Evolutionary conservation across 805 yeast species (phyloP).

Genomic region (Metschnikowia henanensis): DNA sequence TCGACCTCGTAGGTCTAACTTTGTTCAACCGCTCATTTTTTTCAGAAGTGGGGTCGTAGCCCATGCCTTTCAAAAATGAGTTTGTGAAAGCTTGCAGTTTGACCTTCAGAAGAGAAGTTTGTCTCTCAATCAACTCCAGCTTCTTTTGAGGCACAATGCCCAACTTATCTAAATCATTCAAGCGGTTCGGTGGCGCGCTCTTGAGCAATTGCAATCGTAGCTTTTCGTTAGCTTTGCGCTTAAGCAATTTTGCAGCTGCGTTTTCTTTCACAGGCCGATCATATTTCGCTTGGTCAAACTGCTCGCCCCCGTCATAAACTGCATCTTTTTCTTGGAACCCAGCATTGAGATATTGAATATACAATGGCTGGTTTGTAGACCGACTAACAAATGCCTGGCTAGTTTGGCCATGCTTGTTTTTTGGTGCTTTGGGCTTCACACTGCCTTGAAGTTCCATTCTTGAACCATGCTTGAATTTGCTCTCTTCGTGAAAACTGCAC

Average conservation of each 20-base stretch:
- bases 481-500: slow-evolving; percentile 75
- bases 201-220: slow-evolving; percentile 15
- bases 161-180: slow-evolving; percentile 18
- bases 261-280: slow-evolving; percentile 20
- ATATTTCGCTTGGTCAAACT: slow-evolving; percentile 18
- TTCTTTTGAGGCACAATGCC: slow-evolving; percentile 21
- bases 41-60: slow-evolving; percentile 50
- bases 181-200: slow-evolving; percentile 13
- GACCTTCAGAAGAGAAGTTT: slow-evolving; percentile 10
- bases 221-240: slow-evolving; percentile 18
- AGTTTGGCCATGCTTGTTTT: slow-evolving; percentile 31
- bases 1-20: slow-evolving; percentile 10
- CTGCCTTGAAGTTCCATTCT: slow-evolving; percentile 77
- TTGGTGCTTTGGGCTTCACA: slow-evolving; percentile 57
- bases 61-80: slow-evolving; percentile 41
- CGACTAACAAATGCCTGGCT: slow-evolving; percentile 20
- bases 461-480: slow-evolving; percentile 47
- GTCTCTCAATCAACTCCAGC: slow-evolving; percentile 17
- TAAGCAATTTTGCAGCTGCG: slow-evolving; percentile 18
- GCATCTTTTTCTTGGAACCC: slow-evolving; percentile 18
- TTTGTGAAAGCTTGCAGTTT: slow-evolving; percentile 39
- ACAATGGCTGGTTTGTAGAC: slow-evolving; percentile 24
- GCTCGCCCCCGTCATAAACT: slow-evolving; percentile 19
- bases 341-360: slow-evolving; percentile 17
- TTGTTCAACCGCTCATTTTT: slow-evolving; percentile 3